Percentiles rank a stretch among this genome's conserved stretches.
Conservation (phyloP, 139 green algal species). For the Tetraselmis chui region DNA sequence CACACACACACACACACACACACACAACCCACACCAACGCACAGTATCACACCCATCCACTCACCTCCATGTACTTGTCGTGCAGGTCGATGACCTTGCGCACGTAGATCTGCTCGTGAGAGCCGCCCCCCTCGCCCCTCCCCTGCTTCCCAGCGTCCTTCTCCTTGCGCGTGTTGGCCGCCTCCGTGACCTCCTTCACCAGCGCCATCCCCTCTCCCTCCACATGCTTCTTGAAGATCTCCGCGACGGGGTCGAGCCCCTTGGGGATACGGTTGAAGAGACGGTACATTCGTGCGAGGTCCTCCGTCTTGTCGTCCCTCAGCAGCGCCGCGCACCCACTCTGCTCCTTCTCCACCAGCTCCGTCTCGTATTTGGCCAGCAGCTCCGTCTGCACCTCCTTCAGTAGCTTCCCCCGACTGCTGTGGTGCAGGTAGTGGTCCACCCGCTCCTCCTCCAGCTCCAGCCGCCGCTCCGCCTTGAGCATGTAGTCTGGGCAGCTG, state of each 20-base stretch:
- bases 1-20: too few relatives aligned
- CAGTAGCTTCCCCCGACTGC: slow-evolving; percentile 81
- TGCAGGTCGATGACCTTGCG: slow-evolving; percentile 84
- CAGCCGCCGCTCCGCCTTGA: slow-evolving; percentile 87
- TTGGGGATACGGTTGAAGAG: slow-evolving; percentile 88
- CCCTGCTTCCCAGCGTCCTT: slow-evolving; percentile 42
- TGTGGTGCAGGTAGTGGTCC: slow-evolving; percentile 82
- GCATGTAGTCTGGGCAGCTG: slow-evolving; percentile 93
- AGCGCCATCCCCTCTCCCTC: slow-evolving; percentile 86
- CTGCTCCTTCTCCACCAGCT: slow-evolving; percentile 94
- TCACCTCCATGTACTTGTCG: slow-evolving; percentile 82
- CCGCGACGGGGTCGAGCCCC: slow-evolving; percentile 86
- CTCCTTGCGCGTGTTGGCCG: slow-evolving; percentile 53
- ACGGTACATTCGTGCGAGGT: slow-evolving; percentile 95
- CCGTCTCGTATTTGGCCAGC: slow-evolving; percentile 71
- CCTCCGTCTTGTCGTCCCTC: slow-evolving; percentile 90
- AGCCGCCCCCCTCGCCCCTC: slow-evolving; percentile 3
- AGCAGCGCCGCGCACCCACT: slow-evolving; percentile 81
- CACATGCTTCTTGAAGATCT: slow-evolving; percentile 89
- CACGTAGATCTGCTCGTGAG: slow-evolving; percentile 85
- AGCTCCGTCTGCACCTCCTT: slow-evolving; percentile 82
- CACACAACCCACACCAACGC: too few relatives aligned
- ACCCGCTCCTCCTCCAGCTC: slow-evolving; percentile 87
- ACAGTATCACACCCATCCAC: too few relatives aligned
- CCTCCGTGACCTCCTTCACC: slow-evolving; percentile 68